Conservation (phyloP, 2,329 filamentous ascomycete genomes). For the Fusarium redolens region DNA sequence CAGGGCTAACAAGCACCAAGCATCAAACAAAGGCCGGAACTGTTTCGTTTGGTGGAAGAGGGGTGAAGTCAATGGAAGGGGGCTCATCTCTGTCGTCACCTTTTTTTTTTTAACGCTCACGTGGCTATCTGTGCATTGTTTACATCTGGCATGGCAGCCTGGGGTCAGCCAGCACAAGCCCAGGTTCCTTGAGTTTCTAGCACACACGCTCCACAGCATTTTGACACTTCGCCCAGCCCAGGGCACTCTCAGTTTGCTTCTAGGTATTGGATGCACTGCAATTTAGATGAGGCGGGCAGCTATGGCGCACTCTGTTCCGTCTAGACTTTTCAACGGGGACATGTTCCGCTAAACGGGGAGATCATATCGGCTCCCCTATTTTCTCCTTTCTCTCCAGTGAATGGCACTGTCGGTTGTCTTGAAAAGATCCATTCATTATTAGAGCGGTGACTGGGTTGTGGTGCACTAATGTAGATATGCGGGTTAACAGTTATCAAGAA, state of each 20-base stretch:
- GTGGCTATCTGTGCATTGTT: constrained; percentile 26
- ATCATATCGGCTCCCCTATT: constrained; percentile 18
- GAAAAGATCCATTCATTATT: constrained; percentile 13
- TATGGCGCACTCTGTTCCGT: constrained; percentile 15
- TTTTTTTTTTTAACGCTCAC: constrained; percentile 25
- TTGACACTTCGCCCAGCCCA: background rate
- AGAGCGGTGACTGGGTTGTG: constrained; percentile 39
- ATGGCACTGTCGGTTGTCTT: constrained; percentile 23
- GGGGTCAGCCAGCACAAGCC: background rate
- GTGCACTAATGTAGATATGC: constrained; percentile 19
- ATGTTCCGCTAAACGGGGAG: constrained; percentile 18
- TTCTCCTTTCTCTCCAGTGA: constrained; percentile 3
- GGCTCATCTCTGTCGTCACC: constrained; percentile 29
- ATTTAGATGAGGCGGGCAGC: constrained; percentile 27
- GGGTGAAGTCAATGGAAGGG: constrained; percentile 38
- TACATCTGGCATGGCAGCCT: constrained; percentile 20
- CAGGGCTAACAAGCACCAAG: constrained; percentile 18
- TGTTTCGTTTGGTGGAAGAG: constrained; percentile 41
- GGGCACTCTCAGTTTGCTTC: background rate
- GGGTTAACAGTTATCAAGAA: constrained; percentile 17
- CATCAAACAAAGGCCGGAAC: background rate
- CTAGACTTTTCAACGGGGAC: constrained; percentile 26
- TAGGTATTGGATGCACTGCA: constrained; percentile 1
- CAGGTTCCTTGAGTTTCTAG: constrained; percentile 16
- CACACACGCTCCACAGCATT: background rate